Percentiles rank a stretch among this genome's conserved stretches.
Evolutionary conservation across 148 eudicot species (phyloP).

Genomic region (Limonium bicolor): DNA sequence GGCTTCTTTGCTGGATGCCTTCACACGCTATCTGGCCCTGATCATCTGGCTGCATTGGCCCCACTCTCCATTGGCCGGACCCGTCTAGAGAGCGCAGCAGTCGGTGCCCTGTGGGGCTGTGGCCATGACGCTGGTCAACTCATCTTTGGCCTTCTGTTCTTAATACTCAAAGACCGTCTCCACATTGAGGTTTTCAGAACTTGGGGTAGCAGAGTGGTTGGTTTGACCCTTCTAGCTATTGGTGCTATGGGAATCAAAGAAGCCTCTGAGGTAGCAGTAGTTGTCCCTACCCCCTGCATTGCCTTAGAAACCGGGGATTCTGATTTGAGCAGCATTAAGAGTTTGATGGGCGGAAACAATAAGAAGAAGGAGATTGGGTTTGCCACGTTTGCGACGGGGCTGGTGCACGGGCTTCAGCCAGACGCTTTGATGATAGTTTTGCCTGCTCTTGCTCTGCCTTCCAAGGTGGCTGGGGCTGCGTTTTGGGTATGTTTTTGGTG

Average conservation of each 20-base stretch:
- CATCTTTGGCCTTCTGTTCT: conserved; percentile 67
- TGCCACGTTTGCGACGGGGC: conserved; percentile 91
- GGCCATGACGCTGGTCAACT: conserved; percentile 96
- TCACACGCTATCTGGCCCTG: conserved; percentile 95
- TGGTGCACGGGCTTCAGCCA: conserved; percentile 87
- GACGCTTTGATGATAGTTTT: conserved; percentile 93
- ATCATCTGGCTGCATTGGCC: conserved; percentile 93
- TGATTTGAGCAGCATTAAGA: conserved; percentile 36
- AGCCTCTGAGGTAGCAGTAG: conserved; percentile 88
- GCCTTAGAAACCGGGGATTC: conserved; percentile 69
- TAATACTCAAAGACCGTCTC: conserved; percentile 79
- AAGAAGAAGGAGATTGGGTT: conserved; percentile 75
- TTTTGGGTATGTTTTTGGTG: conserved; percentile 74
- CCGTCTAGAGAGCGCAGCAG: conserved; percentile 74
- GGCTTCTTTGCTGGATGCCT: conserved; percentile 97
- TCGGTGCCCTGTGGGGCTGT: conserved; percentile 98
- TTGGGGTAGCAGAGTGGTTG: conserved; percentile 92
- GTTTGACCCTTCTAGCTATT: conserved; percentile 68
- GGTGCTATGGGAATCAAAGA: conserved; percentile 95
- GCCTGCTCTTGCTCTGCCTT: conserved; percentile 88
- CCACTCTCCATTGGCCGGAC: conserved; percentile 94
- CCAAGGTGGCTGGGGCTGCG: conserved; percentile 81
- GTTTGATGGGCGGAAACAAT: conserved; percentile 17
- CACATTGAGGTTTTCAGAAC: conserved; percentile 75
- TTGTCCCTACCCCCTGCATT: conserved; percentile 42